phyloP scores from a whole-genome alignment of 805 yeast species.

The Blastobotrys peoriensis region DNA sequence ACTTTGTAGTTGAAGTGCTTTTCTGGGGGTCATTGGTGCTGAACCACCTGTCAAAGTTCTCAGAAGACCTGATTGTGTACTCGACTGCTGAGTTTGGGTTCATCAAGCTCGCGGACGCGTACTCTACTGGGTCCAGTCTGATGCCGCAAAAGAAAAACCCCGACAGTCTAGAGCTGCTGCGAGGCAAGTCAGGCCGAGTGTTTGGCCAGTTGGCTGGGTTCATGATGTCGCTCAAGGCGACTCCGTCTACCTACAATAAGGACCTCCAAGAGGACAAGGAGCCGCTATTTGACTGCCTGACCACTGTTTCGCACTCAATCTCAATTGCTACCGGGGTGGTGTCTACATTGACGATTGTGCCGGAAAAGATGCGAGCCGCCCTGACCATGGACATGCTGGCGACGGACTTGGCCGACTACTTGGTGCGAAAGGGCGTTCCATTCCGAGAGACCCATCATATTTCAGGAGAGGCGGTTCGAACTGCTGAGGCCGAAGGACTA shows the following conservation, averaged over 20 bases:
- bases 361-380: slow-evolving; percentile 74
- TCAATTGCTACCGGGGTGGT: slow-evolving; percentile 94
- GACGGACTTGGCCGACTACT: slow-evolving; percentile 95
- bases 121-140: slow-evolving; percentile 95
- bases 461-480: slow-evolving; percentile 93
- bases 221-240: slow-evolving; percentile 93
- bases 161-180: slow-evolving; percentile 85
- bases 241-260: slow-evolving; percentile 95
- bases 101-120: slow-evolving; percentile 89
- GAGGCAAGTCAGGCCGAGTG: slow-evolving; percentile 97
- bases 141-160: slow-evolving; percentile 99
- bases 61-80: slow-evolving; percentile 92
- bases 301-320: slow-evolving; percentile 89
- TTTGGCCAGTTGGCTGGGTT: slow-evolving; percentile 94
- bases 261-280: slow-evolving; percentile 99
- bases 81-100: slow-evolving; percentile 98
- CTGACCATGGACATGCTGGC: slow-evolving; percentile 99
- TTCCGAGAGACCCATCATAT: slow-evolving; percentile 99
- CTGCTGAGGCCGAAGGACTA: slow-evolving; percentile 71
- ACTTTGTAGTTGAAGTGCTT: slow-evolving; percentile 90
- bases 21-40: slow-evolving; percentile 93
- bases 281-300: slow-evolving; percentile 87
- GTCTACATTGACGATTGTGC: slow-evolving; percentile 72
- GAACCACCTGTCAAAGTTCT: slow-evolving; percentile 91
- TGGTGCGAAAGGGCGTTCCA: slow-evolving; percentile 97